Evolutionary conservation across 441 rosid species (phyloP), one percentile per base, ranked within the genome.

Genomic region (Iberis amara): DNA sequence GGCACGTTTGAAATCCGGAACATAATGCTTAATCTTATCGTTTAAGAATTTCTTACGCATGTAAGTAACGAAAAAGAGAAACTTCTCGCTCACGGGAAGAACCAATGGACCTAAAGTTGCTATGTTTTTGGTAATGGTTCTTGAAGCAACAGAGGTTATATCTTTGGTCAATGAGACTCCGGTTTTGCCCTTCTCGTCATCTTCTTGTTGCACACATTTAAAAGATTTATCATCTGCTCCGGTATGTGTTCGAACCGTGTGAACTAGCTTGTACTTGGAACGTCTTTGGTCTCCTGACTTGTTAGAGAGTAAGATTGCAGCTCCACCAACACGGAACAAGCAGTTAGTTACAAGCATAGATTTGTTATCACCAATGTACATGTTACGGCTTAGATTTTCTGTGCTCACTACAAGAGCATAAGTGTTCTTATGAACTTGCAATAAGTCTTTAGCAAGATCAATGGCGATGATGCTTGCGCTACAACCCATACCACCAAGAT

Each of bases 401-500:
- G 65, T 61, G 10, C 59, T 61, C 5, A 61, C 52, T 1, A 61
- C 65, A 61, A 61, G 51, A 41, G 65, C 65, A 43, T 61, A 61
- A 50, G 58, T 51, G 52, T 18, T 18, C 21, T 18, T 18, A 18
- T 18, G 21, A 18, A 18, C 21, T 18, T 18, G 21, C 3, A 18
- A 52, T 79, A 84, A 60, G 55, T 80, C 94, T 47, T 27, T 27
- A 6, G 30, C 30, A 4, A 86, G 81, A 70, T 82, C 90, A 40
- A 89, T 44, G 3, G 90, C 81, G 11, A 89, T 83, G 46, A 89
- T 78, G 6, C 97, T 86, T 10, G 95, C 95, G 72, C 97, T 89
- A 43, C 95, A 89, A 5, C 97, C 97, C 97, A 89, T 86, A 0
- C 95, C 97, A 4, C 97, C 97, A 58, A 86, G 80, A 63, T 71